These are phyloP conservation scores for Waltiozyma sp. DNA, from an alignment of 1,139 yeast genomes.

Conservation along the genomic window DNA sequence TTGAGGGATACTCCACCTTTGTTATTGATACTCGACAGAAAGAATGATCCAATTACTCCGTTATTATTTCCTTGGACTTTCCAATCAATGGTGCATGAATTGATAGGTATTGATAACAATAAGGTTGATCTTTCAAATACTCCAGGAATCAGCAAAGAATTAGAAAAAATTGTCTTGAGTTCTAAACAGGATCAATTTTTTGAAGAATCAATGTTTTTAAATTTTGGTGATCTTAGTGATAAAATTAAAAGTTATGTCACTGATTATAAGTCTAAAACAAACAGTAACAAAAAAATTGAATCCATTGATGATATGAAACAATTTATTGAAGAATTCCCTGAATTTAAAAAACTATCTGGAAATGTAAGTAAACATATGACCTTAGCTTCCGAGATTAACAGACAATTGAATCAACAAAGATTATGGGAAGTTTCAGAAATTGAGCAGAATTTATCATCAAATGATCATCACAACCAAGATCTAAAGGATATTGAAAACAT, in stretches of 20 bases:
- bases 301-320: conserved; percentile 82
- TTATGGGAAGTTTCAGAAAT: conserved; percentile 83
- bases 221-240: conserved; percentile 92
- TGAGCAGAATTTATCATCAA: conserved; percentile 76
- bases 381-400: conserved; percentile 74
- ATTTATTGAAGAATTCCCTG: conserved; percentile 88
- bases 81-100: conserved; percentile 94
- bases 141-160: conserved; percentile 30
- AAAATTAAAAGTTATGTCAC: conserved; percentile 78
- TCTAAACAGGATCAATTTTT: conserved; percentile 68
- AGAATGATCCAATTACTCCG: conserved; percentile 89
- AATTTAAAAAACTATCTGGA: conserved; percentile 74
- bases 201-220: conserved; percentile 69
- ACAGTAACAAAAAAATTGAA: conserved; percentile 57
- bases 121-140: conserved; percentile 51
- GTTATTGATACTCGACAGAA: conserved; percentile 70
- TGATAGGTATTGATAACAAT: conserved; percentile 71
- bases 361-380: conserved; percentile 93
- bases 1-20: conserved; percentile 60
- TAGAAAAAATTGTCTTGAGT: conserved; percentile 51
- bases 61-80: conserved; percentile 92
- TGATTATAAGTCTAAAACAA: conserved; percentile 71
- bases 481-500: conserved; percentile 35
- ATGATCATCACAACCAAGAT: conserved; percentile 43
- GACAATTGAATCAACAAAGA: conserved; percentile 45